Percentiles rank a stretch among this genome's conserved stretches.
phyloP scores from a whole-genome alignment of 2,329 filamentous ascomycete genomes.

The Scedosporium dehoogii region DNA sequence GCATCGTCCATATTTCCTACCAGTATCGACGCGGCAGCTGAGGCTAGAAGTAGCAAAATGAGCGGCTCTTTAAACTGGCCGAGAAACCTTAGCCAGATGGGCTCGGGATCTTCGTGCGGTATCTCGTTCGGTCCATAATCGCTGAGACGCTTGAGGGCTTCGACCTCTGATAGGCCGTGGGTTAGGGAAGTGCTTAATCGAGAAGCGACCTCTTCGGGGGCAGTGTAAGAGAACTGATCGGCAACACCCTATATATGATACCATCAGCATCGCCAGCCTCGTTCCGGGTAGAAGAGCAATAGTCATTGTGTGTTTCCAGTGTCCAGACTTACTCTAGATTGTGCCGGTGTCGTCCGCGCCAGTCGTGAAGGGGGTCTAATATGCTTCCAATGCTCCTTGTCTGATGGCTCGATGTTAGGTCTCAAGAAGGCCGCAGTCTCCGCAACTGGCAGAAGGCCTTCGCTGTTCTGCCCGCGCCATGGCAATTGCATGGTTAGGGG shows the following conservation, averaged over 20 bases:
- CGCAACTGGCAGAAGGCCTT: constrained; percentile 6
- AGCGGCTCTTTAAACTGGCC: constrained; percentile 96
- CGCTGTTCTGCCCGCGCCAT: constrained; percentile 6
- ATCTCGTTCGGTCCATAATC: constrained; percentile 89
- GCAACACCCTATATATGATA: constrained; percentile 31
- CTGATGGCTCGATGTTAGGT: constrained; percentile 10
- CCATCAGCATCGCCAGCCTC: constrained; percentile 15
- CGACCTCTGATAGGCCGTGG: constrained; percentile 68
- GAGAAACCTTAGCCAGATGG: constrained; percentile 86
- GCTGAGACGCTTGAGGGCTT: constrained; percentile 70
- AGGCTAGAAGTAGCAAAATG: constrained; percentile 83
- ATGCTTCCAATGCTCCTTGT: constrained; percentile 20
- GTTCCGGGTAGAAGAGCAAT: too few species aligned
- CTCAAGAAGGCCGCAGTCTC: constrained; percentile 7
- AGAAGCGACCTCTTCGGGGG: constrained; percentile 67
- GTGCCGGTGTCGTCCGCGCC: constrained; percentile 41
- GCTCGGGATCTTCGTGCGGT: constrained; percentile 85
- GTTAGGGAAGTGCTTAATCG: constrained; percentile 73
- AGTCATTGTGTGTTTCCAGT: too few species aligned
- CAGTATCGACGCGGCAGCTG: constrained; percentile 77
- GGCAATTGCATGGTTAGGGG: constrained; percentile 5
- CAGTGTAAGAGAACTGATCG: constrained; percentile 56
- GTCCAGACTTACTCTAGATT: constrained; percentile 37
- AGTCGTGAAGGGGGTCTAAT: constrained; percentile 19
- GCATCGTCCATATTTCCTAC: constrained; percentile 94